Percentiles rank a stretch among this genome's conserved stretches.
Conservation (phyloP, 805 yeast species). For the Saturnispora galanensis region DNA sequence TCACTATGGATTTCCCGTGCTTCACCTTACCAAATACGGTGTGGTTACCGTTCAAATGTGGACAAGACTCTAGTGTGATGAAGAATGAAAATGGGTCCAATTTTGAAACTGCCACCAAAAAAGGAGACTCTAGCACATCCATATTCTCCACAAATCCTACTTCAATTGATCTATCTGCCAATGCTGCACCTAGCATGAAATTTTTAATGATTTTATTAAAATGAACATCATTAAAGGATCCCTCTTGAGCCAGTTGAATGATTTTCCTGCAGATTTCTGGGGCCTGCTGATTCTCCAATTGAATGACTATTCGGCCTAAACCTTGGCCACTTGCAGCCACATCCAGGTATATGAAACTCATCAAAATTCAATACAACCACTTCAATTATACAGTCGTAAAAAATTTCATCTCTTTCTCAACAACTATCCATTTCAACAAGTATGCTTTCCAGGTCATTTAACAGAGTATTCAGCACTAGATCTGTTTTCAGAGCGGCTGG, state of each 20-base stretch:
- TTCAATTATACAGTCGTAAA: background rate
- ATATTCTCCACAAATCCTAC: slow-evolving; percentile 43
- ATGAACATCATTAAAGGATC: slow-evolving; percentile 32
- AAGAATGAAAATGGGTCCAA: slow-evolving; percentile 60
- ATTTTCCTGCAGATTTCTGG: slow-evolving; percentile 51
- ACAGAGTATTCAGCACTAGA: slow-evolving; percentile 5
- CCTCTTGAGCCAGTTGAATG: slow-evolving; percentile 34
- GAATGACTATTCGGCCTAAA: slow-evolving; percentile 54
- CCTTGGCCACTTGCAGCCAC: slow-evolving; percentile 27
- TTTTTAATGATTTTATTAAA: slow-evolving; percentile 60
- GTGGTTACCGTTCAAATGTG: slow-evolving; percentile 70
- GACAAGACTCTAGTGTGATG: slow-evolving; percentile 56
- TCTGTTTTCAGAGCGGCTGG: background rate
- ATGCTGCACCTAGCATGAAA: slow-evolving; percentile 67
- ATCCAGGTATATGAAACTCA: slow-evolving; percentile 28
- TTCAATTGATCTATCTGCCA: slow-evolving; percentile 35
- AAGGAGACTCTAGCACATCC: slow-evolving; percentile 34
- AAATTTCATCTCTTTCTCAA: background rate
- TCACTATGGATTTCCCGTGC: slow-evolving; percentile 58
- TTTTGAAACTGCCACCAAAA: slow-evolving; percentile 57
- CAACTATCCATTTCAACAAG: no score
- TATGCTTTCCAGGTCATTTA: slow-evolving; percentile 5
- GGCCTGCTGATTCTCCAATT: slow-evolving; percentile 39
- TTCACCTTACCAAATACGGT: slow-evolving; percentile 66
- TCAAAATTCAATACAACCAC: background rate